A percentile compares a stretch with the other conserved stretches of the same genome.
Conservation (phyloP, 441 rosid genomes). For the Gossypium lobatum region DNA sequence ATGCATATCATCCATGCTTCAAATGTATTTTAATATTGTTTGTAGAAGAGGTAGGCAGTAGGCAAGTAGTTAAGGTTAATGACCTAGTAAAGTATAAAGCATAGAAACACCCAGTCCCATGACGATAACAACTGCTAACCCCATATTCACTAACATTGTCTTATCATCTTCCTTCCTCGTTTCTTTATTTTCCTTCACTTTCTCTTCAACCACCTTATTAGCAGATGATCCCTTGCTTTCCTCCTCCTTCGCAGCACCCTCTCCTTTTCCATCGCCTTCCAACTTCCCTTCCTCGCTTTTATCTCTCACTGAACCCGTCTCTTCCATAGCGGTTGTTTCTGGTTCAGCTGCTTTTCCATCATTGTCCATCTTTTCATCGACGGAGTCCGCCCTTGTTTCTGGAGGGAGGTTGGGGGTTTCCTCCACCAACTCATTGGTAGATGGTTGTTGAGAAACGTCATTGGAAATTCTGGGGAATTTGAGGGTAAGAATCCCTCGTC, state of each 20-base stretch:
- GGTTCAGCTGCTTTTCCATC: neutral
- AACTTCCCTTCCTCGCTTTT: neutral
- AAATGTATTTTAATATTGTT: too few relatives aligned
- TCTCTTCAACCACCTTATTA: neutral
- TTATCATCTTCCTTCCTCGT: slow-evolving; percentile 3
- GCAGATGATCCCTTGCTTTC: neutral
- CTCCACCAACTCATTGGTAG: too few relatives aligned
- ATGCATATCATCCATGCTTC: too few relatives aligned
- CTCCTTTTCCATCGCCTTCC: neutral
- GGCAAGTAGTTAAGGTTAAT: neutral
- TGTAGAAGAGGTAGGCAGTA: too few relatives aligned
- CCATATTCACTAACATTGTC: neutral
- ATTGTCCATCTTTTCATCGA: neutral
- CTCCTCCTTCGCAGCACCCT: neutral
- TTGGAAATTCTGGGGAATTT: slow-evolving; percentile 15
- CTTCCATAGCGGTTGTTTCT: neutral
- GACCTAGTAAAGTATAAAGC: neutral
- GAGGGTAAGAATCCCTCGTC: slow-evolving; percentile 29
- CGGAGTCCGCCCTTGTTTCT: neutral
- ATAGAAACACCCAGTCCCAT: neutral
- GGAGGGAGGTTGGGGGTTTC: neutral
- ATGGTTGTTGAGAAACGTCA: neutral
- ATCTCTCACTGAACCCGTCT: neutral
- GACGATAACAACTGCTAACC: neutral
- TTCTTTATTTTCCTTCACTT: neutral